Base-by-base conservation (phyloP, 768 basidiomycete species). In the Multifurca ochricompacta region DNA sequence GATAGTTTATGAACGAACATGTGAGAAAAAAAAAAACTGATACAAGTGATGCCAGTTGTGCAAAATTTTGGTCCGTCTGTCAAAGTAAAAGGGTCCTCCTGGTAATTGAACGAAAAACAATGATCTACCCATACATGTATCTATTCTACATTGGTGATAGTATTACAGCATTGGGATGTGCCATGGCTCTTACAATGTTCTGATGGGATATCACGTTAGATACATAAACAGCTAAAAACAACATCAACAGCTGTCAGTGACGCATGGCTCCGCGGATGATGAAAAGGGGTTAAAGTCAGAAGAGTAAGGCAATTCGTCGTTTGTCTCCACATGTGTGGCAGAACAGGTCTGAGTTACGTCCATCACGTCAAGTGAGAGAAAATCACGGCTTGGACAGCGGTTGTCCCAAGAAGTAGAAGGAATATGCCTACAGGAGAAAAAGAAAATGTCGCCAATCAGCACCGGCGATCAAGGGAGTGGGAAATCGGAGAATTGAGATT, bases 331-430 rank as follows among this genome's bases (percentile, higher is more conserved):
- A 72, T 25, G 21, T 69, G 66, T 62, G 65, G 77, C 80, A 78
- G 80, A 81, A 82, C 80, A 82, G 80, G 80, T 83, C 80, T 82
- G 80, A 80, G 71, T 58, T 57, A 55, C 68, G 70, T 71, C 77
- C 78, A 80, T 79, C 77, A 63, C 50, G 27, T 66, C 54, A 57
- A 59, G 64, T 45, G 56, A 59, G 49, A 60, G 54, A 47, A 56
- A 52, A 35, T 39, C 39, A 39, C 23, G 28, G 45, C 59, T 54
- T 40, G 30, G 40, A 51, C 14, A 40, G 30, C 13, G 6, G 30
- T 18, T 18, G 31, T 13, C 30, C 19, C 16, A 19, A 27, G 30
- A 27, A 32, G n/a, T n/a, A 19, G 23, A 16, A 16, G 4, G 7
- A 21, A 34, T 30, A 25, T 21, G 18, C 40, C 37, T 39, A 10